Evolutionary conservation across 345 rosid species (phyloP).

Genomic region (Hibiscus tridactylites): DNA sequence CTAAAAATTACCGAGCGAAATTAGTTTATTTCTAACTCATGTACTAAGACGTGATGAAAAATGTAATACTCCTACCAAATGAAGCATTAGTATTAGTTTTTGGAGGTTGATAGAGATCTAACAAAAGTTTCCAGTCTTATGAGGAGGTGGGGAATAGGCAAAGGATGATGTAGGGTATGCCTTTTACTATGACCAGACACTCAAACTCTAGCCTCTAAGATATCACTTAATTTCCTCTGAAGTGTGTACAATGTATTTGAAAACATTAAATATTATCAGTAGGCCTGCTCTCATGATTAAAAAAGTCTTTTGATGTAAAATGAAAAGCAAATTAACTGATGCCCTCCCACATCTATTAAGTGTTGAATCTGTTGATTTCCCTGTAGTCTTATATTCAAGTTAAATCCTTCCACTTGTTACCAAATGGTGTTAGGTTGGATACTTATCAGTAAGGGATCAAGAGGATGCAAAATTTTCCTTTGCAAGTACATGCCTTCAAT

Average conservation of each 20-base stretch:
- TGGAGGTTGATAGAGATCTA: too few species aligned
- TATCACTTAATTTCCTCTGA: too few species aligned
- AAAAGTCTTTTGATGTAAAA: not conserved
- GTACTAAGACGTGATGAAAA: too few species aligned
- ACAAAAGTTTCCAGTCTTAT: too few species aligned
- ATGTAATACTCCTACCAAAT: too few species aligned
- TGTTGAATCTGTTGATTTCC: not conserved
- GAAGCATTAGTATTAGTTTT: too few species aligned
- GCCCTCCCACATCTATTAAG: not conserved
- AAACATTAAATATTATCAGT: conserved; percentile 2
- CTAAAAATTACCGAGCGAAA: too few species aligned
- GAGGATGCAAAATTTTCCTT: not conserved
- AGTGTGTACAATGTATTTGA: not conserved
- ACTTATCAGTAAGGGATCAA: not conserved
- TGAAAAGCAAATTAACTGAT: not conserved
- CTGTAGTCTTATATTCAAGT: not conserved
- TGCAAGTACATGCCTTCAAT: not conserved
- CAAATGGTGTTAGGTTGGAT: not conserved
- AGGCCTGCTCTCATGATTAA: not conserved
- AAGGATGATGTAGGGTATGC: too few species aligned
- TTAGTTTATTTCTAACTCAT: too few species aligned
- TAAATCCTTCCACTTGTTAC: not conserved
- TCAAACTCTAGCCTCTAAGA: too few species aligned
- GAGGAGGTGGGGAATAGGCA: too few species aligned
- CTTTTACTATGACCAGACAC: too few species aligned